Base-by-base conservation (phyloP, 2,329 filamentous ascomycete genomes). In the Tolypocladium pustulatum region DNA sequence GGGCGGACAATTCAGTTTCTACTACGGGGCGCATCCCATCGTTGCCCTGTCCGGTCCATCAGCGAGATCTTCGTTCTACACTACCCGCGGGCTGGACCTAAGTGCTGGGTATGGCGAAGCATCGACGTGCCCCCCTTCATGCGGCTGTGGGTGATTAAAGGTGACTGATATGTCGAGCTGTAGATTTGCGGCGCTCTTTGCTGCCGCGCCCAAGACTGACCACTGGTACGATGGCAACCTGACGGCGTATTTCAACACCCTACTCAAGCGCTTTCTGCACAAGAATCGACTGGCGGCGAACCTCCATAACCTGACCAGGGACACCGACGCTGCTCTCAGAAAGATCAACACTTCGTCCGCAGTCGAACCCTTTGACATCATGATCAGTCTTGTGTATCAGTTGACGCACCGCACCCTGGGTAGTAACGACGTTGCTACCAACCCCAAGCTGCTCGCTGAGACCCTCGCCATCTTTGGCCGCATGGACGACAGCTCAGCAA, bases 371-470 rank as follows among this genome's bases (percentile, higher is more conserved):
- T 84, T 84, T 63, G 74, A 81, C 40, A 73, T 74, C 64, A 71
- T 84, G 54, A 82, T 82, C 64, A 67, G 72, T 7, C 71, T 81
- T 58, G 73, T 84, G 1, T 85, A 79, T 67, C 74, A 78, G 64
- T 72, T 85, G n/a, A 84, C 80, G 4, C 82, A 84, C 71, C 76
- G 82, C 15, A 79, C 76, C 5, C 73, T 84, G 1, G 81, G 79
- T 8, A 75, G 75, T 56, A 71, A 76, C 37, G 82, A 85, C 49
- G 76, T 85, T 32, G 81, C 80, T 17, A 71, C 80, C 3, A 71
- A 80, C 55, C 72, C 73, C 0, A 62, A 61, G 7, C 65, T 79
- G 25, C 63, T 81, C 3, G 68, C 67, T n/a, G 68, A 73, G 41
- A 76, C 75, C 2, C 69, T 83, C 17, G 59, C 66, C 17, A 67